phyloP scores from a whole-genome alignment of 148 eudicot genomes.

The Chenopodium berlandieri region DNA sequence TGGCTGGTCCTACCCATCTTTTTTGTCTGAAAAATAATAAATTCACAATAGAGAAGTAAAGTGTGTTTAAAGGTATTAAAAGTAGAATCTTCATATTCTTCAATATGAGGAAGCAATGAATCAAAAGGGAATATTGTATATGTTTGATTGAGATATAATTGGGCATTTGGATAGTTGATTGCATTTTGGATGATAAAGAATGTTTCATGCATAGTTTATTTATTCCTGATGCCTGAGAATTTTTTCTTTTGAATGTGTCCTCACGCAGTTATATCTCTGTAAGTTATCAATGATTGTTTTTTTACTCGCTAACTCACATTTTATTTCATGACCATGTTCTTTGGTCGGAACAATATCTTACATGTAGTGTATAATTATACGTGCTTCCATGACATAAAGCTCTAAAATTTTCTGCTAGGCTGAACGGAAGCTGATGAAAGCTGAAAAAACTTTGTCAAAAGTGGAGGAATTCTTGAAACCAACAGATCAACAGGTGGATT shows the following conservation, averaged over 20 bases:
- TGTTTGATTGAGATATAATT: neutral
- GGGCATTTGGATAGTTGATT: neutral
- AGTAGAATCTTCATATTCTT: neutral
- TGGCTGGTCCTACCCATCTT: neutral
- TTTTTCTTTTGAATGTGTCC: neutral
- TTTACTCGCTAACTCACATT: neutral
- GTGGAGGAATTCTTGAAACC: slow-evolving; percentile 76
- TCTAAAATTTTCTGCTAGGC: slow-evolving; percentile 48
- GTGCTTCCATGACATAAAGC: neutral
- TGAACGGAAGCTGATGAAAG: slow-evolving; percentile 68
- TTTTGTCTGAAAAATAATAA: too few relatives aligned
- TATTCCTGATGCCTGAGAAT: neutral
- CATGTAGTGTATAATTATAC: neutral
- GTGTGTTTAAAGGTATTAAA: neutral
- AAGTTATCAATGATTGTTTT: neutral
- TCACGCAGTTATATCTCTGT: neutral
- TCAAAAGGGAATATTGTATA: neutral
- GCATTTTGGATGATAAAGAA: neutral
- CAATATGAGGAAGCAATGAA: neutral
- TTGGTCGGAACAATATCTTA: neutral
- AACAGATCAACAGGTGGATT: slow-evolving; percentile 59
- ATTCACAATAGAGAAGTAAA: neutral
- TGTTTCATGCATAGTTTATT: neutral
- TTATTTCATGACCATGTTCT: slow-evolving; percentile 7
- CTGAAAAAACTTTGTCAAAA: slow-evolving; percentile 60